phyloP scores from a whole-genome alignment of 257 asterid genomes.

The Scutellaria minor region DNA sequence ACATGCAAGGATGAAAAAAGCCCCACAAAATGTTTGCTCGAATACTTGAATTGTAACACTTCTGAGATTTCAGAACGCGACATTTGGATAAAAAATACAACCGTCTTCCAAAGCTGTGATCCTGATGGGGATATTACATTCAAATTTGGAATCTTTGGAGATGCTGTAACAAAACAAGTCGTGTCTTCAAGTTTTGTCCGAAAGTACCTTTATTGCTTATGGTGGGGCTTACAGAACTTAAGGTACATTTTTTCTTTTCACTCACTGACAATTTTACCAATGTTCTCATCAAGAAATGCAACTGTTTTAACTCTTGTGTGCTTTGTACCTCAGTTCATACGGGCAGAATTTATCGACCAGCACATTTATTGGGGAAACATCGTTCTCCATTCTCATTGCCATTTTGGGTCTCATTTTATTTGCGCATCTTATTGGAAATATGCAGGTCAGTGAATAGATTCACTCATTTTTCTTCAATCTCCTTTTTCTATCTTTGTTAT shows the following conservation, averaged over 20 bases:
- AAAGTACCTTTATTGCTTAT: slow-evolving; percentile 88
- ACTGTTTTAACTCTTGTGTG: slow-evolving; percentile 21
- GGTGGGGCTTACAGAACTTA: slow-evolving; percentile 98
- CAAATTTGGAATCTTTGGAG: slow-evolving; percentile 82
- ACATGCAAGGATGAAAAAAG: slow-evolving; percentile 63
- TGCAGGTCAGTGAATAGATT: slow-evolving; percentile 61
- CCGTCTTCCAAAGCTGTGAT: slow-evolving; percentile 71
- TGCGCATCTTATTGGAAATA: slow-evolving; percentile 93
- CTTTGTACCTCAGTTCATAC: slow-evolving; percentile 62
- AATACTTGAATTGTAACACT: slow-evolving; percentile 64
- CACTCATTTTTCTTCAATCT: not conserved
- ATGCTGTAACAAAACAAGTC: slow-evolving; percentile 75
- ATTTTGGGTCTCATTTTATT: slow-evolving; percentile 83
- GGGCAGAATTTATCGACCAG: slow-evolving; percentile 92
- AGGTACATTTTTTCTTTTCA: slow-evolving; percentile 54
- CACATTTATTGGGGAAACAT: slow-evolving; percentile 83
- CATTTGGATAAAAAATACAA: slow-evolving; percentile 65
- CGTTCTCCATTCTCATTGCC: slow-evolving; percentile 88
- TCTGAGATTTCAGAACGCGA: slow-evolving; percentile 34
- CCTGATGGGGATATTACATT: slow-evolving; percentile 57
- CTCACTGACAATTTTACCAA: not conserved
- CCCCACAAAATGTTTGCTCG: slow-evolving; percentile 59
- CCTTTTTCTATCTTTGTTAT: not conserved
- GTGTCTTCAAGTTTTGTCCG: slow-evolving; percentile 74
- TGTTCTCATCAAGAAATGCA: slow-evolving; percentile 7